Evolutionary conservation across 495 filamentous ascomycete species (phyloP).

Genomic region (Delitschia confertaspora): DNA sequence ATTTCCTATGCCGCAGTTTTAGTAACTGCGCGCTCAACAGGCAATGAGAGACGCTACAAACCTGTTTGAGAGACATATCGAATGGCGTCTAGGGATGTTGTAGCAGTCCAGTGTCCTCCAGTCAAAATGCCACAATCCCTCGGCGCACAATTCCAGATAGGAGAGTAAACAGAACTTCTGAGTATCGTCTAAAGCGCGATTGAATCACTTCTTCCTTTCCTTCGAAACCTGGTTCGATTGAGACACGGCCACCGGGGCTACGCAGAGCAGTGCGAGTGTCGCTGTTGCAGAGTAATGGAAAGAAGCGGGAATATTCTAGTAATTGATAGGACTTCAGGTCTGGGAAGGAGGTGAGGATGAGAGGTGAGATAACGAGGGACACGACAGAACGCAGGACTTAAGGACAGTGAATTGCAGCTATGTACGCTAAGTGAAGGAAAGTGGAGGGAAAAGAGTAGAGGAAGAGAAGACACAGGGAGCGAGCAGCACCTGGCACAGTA

Average conservation of each 20-base stretch:
- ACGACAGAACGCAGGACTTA: slow-evolving; percentile 18
- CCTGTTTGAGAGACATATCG: slow-evolving; percentile 33
- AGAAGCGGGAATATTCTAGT: too few species aligned
- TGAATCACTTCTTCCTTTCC: background rate
- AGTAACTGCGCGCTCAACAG: slow-evolving; percentile 5
- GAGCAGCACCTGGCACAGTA: slow-evolving; percentile 18
- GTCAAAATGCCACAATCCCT: too few species aligned
- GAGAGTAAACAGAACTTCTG: background rate
- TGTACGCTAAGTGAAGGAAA: slow-evolving; percentile 10
- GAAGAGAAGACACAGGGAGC: slow-evolving; percentile 18
- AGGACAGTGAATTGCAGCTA: slow-evolving; percentile 20
- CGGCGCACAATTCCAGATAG: background rate
- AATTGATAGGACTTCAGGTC: background rate
- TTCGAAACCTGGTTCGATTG: background rate
- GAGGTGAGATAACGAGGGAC: slow-evolving; percentile 12
- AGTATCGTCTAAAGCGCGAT: slow-evolving; percentile 6
- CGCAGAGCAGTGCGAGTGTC: background rate
- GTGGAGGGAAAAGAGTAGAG: slow-evolving; percentile 5
- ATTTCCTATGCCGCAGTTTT: slow-evolving; percentile 69
- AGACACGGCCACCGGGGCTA: slow-evolving; percentile 16
- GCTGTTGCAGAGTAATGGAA: background rate
- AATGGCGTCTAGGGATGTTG: slow-evolving; percentile 17
- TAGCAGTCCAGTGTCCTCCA: slow-evolving; percentile 28
- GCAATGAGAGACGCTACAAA: slow-evolving; percentile 6
- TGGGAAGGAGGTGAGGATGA: background rate